Percentiles rank a stretch among this genome's conserved stretches.
Conservation (phyloP, 805 yeast species). For the Wickerhamiella azyma region DNA sequence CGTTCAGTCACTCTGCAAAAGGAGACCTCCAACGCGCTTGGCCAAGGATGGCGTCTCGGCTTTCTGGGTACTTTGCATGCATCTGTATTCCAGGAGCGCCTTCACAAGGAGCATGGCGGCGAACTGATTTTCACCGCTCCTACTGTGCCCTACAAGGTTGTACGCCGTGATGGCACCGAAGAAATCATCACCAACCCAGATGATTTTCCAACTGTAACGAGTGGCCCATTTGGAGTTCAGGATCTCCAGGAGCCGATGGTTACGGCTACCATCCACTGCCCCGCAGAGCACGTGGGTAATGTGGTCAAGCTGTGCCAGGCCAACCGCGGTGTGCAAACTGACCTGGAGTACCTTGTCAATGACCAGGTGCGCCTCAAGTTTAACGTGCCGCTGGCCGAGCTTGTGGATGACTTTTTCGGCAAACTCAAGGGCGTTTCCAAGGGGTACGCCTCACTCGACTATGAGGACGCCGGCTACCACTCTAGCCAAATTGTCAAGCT, state of each 20-base stretch:
- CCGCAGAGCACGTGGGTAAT: slow-evolving; percentile 74
- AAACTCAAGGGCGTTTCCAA: slow-evolving; percentile 76
- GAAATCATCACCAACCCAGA: slow-evolving; percentile 75
- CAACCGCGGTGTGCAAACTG: slow-evolving; percentile 72
- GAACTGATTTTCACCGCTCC: slow-evolving; percentile 87
- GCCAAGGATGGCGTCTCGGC: slow-evolving; percentile 96
- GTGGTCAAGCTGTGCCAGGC: slow-evolving; percentile 78
- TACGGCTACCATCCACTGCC: slow-evolving; percentile 79
- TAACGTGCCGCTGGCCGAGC: slow-evolving; percentile 70
- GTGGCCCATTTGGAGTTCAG: slow-evolving; percentile 18
- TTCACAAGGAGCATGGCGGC: slow-evolving; percentile 90
- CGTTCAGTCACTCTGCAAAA: slow-evolving; percentile 79
- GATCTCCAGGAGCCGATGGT: slow-evolving; percentile 62
- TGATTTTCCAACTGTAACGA: slow-evolving; percentile 59
- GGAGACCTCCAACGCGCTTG: slow-evolving; percentile 86
- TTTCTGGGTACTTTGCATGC: slow-evolving; percentile 92
- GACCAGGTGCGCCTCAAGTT: slow-evolving; percentile 75
- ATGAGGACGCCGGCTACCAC: slow-evolving; percentile 82
- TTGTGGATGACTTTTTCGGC: slow-evolving; percentile 93
- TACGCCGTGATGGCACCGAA: slow-evolving; percentile 51
- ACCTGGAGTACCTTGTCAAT: slow-evolving; percentile 57
- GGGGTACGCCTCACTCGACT: slow-evolving; percentile 90
- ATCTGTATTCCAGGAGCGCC: slow-evolving; percentile 79
- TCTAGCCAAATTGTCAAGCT: slow-evolving; percentile 71
- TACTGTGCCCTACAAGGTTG: slow-evolving; percentile 79